Percentiles rank a stretch among this genome's conserved stretches.
These are phyloP conservation scores for Dictyostelium discoideum DNA, from an alignment of 78 protist genomes.

Conservation along the genomic window DNA sequence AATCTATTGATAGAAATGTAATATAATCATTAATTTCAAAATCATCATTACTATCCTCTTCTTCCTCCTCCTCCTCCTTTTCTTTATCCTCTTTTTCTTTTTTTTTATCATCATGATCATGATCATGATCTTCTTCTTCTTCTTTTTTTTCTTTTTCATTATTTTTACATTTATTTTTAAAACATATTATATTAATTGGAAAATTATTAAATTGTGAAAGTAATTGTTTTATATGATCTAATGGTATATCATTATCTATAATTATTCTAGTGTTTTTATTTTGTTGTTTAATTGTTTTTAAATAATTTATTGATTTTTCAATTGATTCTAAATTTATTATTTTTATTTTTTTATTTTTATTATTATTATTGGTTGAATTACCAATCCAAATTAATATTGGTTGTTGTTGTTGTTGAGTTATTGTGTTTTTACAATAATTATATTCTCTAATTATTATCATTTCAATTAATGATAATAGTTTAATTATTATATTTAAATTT, in stretches of 20 bases:
- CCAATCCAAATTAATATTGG: slow-evolving; percentile 9
- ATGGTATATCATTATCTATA: neutral
- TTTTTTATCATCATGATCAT: too few relatives aligned
- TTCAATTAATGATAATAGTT: slow-evolving; percentile 1
- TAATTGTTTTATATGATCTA: neutral
- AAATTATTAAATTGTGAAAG: neutral
- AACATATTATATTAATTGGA: neutral
- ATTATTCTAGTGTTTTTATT: neutral
- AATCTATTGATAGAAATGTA: neutral
- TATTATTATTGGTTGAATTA: neutral
- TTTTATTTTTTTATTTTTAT: too few relatives aligned
- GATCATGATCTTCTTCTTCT: neutral
- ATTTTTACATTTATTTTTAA: too few relatives aligned
- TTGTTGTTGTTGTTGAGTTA: neutral
- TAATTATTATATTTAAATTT: neutral
- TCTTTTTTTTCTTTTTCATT: too few relatives aligned
- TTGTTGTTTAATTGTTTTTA: neutral
- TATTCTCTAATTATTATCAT: slow-evolving; percentile 12
- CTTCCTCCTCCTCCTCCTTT: neutral
- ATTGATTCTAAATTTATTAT: neutral
- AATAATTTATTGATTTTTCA: neutral
- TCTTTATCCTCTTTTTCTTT: neutral
- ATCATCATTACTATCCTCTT: neutral
- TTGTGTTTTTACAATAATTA: neutral
- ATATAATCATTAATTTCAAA: neutral